Base-by-base conservation (phyloP, 495 filamentous ascomycete genomes). In the Collariella sp. region DNA sequence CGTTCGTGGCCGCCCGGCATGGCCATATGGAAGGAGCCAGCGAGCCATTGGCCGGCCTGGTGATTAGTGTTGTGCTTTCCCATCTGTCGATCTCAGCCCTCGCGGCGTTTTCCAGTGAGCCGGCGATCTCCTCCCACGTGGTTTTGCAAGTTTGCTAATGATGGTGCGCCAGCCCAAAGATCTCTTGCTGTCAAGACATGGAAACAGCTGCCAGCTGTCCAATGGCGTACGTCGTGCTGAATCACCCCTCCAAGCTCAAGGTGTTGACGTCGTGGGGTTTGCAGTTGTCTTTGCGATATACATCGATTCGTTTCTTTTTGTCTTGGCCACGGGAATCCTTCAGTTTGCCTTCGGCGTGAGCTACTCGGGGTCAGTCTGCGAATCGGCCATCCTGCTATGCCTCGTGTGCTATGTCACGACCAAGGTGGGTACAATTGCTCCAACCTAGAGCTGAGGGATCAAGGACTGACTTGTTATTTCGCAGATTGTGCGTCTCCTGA, bases 231-330 rank as follows among this genome's bases (percentile, higher is more conserved):
- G 75, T 70, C 19, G 9, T 31, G 7, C 23, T 11, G 10, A 18
- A n/a, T 46, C 3, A 31, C 26, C 22, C 41, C 10, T 26, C 10
- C 22, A 13, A 2, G 41, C 26, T 6, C 15, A 5, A 16, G 2
- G 10, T 9, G 19, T 40, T 40, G 40, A 22, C 40, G 13, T 3
- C 19, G 33, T 11, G 29, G 31, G 41, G 16, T 29, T 7, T 13
- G 16, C 48, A 79, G 77, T 80, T 41, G 67, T 79, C 29, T 68
- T 79, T 45, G 56, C 69, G 9, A 78, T 81, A 22, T 79, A 79
- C 56, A 34, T 63, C 46, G 75, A 79, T 54, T 79, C 77, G 16
- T 72, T 70, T 45, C 33, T 71, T 22, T 81, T 81, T 56, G 71
- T 77, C 15, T 69, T 75, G 48, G 71, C 67, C n/a, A 73, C 75